Base-by-base conservation (phyloP, 1,284 basidiomycete species). In the Bondarzewia mesenterica region DNA sequence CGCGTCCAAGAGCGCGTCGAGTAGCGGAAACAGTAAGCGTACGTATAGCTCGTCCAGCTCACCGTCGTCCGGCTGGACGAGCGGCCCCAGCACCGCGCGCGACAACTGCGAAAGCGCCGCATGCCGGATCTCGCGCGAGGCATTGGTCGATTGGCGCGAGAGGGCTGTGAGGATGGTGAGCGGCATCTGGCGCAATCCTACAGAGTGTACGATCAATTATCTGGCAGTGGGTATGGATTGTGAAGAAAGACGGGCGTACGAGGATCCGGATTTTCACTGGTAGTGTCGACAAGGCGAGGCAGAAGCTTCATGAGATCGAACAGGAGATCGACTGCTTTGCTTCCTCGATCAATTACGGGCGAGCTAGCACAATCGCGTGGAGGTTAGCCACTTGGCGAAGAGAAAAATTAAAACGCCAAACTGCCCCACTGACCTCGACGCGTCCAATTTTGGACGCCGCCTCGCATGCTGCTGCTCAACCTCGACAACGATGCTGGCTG, bases 11-110 rank as follows among this genome's bases (percentile, higher is more conserved):
- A 99, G 73, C 56, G 96, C 93, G 54, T 98, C 93, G 27, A 98
- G 68, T 23, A 97, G 76, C 2, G 94, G 95, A 69, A 98, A 96
- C 23, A 99, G 72, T 42, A 96, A 85, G 21, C 82, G 78, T 60
- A 90, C 86, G 71, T 99, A 98, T 22, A 97, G 78, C 51, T 89
- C 84, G 50, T 87, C 81, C 14, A 92, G 75, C 55, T 88, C 51
- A 80, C 37, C 82, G 77, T 52, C 82, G 72, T 16, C 15, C 22
- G 18, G 41, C 15, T 16, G 25, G 39, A 92, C 67, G 49, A 89
- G 81, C 7, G 88, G 84, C 1, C 91, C 88, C 12, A 98, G 77
- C 16, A 98, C 72, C 20, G 92, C 78, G 15, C 94, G 85, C 62
- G 98, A 94, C 7, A 99, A 73, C 58, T 93, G 82, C 10, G 78